A percentile compares a stretch with the other conserved stretches of the same genome.
Evolutionary conservation across 1,284 basidiomycete species (phyloP).

Genomic region (Ganoderma resinaceum): DNA sequence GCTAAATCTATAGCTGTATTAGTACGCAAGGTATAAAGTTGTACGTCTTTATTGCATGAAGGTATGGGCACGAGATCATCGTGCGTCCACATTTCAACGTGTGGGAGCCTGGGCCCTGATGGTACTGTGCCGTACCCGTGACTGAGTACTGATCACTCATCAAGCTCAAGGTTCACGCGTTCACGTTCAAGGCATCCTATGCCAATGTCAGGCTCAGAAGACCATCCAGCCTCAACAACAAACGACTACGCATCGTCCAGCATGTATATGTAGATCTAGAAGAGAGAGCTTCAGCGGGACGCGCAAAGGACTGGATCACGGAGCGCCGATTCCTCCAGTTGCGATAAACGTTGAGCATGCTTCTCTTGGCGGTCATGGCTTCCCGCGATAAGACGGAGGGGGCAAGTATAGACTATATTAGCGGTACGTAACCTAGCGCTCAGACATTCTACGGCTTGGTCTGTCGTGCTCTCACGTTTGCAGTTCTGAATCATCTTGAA

Average conservation of each 20-base stretch:
- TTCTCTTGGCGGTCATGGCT: neutral
- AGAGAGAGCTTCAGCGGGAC: neutral
- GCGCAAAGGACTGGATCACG: neutral
- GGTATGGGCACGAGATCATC: neutral
- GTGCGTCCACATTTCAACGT: neutral
- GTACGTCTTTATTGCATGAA: conserved; percentile 3
- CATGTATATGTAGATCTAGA: neutral
- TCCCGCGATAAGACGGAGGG: conserved; percentile 1
- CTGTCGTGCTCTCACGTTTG: neutral
- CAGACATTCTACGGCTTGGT: neutral
- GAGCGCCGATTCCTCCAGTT: neutral
- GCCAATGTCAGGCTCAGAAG: neutral
- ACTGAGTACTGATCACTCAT: neutral
- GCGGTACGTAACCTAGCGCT: neutral
- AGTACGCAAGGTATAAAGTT: neutral
- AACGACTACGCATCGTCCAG: neutral
- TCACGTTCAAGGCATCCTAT: no score
- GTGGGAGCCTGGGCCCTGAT: neutral
- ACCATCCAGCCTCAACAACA: neutral
- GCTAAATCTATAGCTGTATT: neutral
- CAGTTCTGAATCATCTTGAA: neutral
- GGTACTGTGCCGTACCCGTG: neutral
- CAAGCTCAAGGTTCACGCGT: neutral
- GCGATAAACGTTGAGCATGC: neutral
- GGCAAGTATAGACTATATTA: neutral